Percentiles rank a stretch among this genome's conserved stretches.
phyloP scores from a whole-genome alignment of 208 protist genomes.

The Trypanosoma lewisi region DNA sequence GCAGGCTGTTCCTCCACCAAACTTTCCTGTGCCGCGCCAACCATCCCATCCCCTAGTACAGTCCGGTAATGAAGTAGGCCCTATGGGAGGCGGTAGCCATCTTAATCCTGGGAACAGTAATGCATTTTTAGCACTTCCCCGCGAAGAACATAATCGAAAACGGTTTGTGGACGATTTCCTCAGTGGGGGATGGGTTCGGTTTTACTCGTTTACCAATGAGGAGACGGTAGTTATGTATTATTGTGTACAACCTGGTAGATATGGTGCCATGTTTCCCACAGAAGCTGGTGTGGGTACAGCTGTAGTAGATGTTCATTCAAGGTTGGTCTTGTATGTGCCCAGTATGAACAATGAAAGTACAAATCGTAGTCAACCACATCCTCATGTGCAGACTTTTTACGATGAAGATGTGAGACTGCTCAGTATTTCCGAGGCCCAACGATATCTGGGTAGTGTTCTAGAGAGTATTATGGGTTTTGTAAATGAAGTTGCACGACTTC shows the following conservation, averaged over 20 bases:
- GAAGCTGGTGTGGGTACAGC: slow-evolving; percentile 75
- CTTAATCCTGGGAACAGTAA: slow-evolving; percentile 16
- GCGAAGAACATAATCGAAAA: slow-evolving; percentile 61
- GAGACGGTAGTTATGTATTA: slow-evolving; percentile 87
- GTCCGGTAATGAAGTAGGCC: slow-evolving; percentile 8
- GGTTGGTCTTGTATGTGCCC: slow-evolving; percentile 82
- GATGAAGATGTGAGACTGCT: slow-evolving; percentile 80
- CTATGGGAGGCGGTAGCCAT: background rate
- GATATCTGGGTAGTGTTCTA: slow-evolving; percentile 69
- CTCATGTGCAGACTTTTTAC: slow-evolving; percentile 87
- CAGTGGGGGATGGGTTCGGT: slow-evolving; percentile 82
- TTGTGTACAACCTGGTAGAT: slow-evolving; percentile 81
- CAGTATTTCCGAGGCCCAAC: slow-evolving; percentile 66
- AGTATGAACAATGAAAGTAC: slow-evolving; percentile 85
- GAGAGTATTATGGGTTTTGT: slow-evolving; percentile 74
- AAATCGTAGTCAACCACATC: slow-evolving; percentile 78
- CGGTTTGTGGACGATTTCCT: slow-evolving; percentile 85
- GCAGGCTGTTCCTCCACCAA: background rate
- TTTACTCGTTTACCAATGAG: slow-evolving; percentile 79
- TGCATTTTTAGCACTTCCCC: slow-evolving; percentile 75
- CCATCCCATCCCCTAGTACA: slow-evolving; percentile 19
- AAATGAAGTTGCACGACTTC: slow-evolving; percentile 55
- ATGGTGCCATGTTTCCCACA: slow-evolving; percentile 84
- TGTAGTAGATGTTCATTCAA: slow-evolving; percentile 80
- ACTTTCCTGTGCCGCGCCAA: slow-evolving; percentile 9